Conservation (phyloP, 2,329 filamentous ascomycete species). For the Colletotrichum caudatum region DNA sequence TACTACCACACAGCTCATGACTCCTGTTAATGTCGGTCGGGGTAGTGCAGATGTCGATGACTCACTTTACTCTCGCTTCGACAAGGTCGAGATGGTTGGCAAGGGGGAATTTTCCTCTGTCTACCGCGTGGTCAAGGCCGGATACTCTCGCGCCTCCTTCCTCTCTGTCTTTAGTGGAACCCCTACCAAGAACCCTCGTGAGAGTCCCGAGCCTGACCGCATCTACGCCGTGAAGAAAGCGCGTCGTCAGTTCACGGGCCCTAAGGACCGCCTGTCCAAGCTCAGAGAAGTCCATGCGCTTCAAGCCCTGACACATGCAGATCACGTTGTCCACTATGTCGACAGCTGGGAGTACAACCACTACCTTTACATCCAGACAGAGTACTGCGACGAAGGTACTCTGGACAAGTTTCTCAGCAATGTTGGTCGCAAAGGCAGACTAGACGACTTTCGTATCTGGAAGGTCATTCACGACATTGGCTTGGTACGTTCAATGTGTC, state of each 20-base stretch:
- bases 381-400: conserved; percentile 95
- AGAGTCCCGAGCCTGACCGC: conserved; percentile 65
- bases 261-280: conserved; percentile 84
- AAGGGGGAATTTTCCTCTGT: conserved; percentile 95
- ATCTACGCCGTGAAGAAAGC: conserved; percentile 97
- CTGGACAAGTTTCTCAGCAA: conserved; percentile 87
- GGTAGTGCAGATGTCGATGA: conserved; percentile 79
- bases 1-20: conserved; percentile 67
- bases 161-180: conserved; percentile 57
- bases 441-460: conserved; percentile 99
- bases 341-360: conserved; percentile 89
- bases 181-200: conserved; percentile 61
- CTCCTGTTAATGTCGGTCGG: conserved; percentile 76
- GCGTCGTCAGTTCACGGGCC: conserved; percentile 81
- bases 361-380: conserved; percentile 95
- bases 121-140: conserved; percentile 75
- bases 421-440: conserved; percentile 82
- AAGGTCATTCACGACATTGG: conserved; percentile 92
- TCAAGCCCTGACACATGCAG: conserved; percentile 79
- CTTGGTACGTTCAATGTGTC: conserved; percentile 68
- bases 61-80: conserved; percentile 79
- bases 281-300: conserved; percentile 86
- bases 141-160: conserved; percentile 45
- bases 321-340: conserved; percentile 87
- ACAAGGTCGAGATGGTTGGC: conserved; percentile 82